Conservation (phyloP, 345 rosid genomes). For the Lepidium africanum region DNA sequence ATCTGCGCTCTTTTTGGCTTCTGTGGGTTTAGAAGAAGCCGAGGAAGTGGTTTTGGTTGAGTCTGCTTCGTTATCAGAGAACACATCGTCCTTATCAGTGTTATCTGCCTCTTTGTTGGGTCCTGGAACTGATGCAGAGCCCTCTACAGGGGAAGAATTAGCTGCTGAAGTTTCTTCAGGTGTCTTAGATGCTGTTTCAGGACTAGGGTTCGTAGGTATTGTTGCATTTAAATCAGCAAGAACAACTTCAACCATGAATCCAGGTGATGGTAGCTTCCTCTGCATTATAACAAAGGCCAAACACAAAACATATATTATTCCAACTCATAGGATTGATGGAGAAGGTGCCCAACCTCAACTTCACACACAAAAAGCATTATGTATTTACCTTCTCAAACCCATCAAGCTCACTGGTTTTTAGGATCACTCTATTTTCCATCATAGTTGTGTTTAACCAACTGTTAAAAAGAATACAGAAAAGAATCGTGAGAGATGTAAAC, state of each 20-base stretch:
- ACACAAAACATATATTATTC: background rate
- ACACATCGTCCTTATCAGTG: slow-evolving; percentile 61
- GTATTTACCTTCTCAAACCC: slow-evolving; percentile 66
- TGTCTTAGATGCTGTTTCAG: slow-evolving; percentile 31
- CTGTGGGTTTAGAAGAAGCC: slow-evolving; percentile 20
- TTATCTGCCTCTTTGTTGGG: slow-evolving; percentile 36
- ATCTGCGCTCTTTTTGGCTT: slow-evolving; percentile 27
- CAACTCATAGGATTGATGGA: background rate
- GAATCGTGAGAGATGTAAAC: slow-evolving; percentile 2
- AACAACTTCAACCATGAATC: slow-evolving; percentile 78
- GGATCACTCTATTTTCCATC: slow-evolving; percentile 68
- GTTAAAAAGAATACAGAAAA: slow-evolving; percentile 6
- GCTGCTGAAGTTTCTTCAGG: slow-evolving; percentile 38
- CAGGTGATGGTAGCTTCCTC: slow-evolving; percentile 86
- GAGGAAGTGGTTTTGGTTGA: slow-evolving; percentile 21
- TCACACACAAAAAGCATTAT: background rate
- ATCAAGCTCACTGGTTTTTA: slow-evolving; percentile 59
- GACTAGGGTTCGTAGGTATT: slow-evolving; percentile 21
- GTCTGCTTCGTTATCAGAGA: slow-evolving; percentile 57
- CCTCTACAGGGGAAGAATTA: slow-evolving; percentile 27
- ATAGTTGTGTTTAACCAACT: slow-evolving; percentile 86
- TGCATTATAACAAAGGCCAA: slow-evolving; percentile 27
- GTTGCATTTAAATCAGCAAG: slow-evolving; percentile 40
- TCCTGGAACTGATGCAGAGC: slow-evolving; percentile 28
- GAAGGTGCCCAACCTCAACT: background rate